Percentiles rank a stretch among this genome's conserved stretches.
Evolutionary conservation across 2,329 filamentous ascomycete species (phyloP).

Genomic region (Leptoxyphium fumago): DNA sequence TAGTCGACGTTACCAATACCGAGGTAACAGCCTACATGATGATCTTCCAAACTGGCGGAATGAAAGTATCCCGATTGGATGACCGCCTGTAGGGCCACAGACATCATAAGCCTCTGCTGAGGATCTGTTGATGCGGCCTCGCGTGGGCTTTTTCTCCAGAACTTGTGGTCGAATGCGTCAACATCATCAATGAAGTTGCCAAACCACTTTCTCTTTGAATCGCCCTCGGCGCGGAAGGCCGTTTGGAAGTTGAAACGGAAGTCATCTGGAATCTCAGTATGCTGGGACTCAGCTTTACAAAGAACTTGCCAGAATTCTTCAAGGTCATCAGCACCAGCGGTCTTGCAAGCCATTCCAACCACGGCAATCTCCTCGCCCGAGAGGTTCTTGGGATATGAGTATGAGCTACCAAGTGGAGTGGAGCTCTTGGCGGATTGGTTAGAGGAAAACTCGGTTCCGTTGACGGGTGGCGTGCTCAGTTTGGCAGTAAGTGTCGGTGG

Average conservation of each 20-base stretch:
- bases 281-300: neutral
- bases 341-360: constrained; percentile 23
- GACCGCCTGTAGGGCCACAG: constrained; percentile 18
- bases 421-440: too few relatives aligned
- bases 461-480: too few relatives aligned
- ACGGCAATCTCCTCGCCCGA: constrained; percentile 25
- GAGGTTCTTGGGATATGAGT: too few relatives aligned
- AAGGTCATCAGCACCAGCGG: constrained; percentile 21
- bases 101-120: constrained; percentile 17
- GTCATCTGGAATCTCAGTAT: constrained; percentile 1
- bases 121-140: constrained; percentile 18
- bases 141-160: constrained; percentile 18
- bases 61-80: constrained; percentile 18
- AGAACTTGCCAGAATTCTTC: constrained; percentile 23
- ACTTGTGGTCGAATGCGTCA: constrained; percentile 23
- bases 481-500: too few relatives aligned
- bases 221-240: neutral
- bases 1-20: constrained; percentile 26
- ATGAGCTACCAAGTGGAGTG: too few relatives aligned
- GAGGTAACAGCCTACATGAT: constrained; percentile 25
- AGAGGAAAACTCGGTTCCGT: too few relatives aligned
- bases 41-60: constrained; percentile 1
- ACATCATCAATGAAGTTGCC: constrained; percentile 4
- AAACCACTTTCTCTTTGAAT: constrained; percentile 1
- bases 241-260: neutral